Evolutionary conservation across 306 rosid genomes (phyloP), one percentile per base, ranked within the genome.

Genomic region (Morella rubra): DNA sequence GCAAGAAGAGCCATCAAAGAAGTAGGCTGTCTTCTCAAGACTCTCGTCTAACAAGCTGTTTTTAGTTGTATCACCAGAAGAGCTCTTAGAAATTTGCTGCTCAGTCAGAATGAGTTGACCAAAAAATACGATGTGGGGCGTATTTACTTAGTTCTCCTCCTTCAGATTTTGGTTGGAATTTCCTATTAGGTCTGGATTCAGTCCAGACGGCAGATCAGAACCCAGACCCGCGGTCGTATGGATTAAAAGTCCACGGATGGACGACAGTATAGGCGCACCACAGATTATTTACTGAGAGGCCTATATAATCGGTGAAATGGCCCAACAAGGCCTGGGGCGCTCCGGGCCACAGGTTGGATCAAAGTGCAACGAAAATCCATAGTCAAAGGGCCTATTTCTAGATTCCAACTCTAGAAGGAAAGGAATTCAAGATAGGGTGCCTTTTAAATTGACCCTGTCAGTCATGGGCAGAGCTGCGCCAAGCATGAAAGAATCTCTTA

Each of bases 101-200:
- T 90, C 90, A 6, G 89, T 84, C 3, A 77, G 84, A 64, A 96
- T 96, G 55, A 90, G 77, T 79, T 91, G 89, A 24, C 99, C 99
- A 71, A 96, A 96, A 81, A 96, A 86, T 47, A 96, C 71, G 45
- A 96, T 89, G 50, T 91, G 90, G 40, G 89, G 93, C 11, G 85
- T 62, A 85, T 86, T 86, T 55, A 72, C 87, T 77, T 85, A 85
- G 22, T 82, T 80, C 45, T 76, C 81, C 47, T 84, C 92, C 88
- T 89, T 92, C 56, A 82, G 79, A 78, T 58, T 80, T 51, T 68
- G 85, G 78, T 77, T 58, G 49, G 87, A 82, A 85, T 75, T 85
- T 62, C 89, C 93, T 76, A 83, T 81, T 51, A n/a, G 16, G 13
- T 12, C 0, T 50, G 54, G 4, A 4, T 50, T 14, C 32, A 27